phyloP scores from a whole-genome alignment of 495 filamentous ascomycete species.

The Penicillium daleae region DNA sequence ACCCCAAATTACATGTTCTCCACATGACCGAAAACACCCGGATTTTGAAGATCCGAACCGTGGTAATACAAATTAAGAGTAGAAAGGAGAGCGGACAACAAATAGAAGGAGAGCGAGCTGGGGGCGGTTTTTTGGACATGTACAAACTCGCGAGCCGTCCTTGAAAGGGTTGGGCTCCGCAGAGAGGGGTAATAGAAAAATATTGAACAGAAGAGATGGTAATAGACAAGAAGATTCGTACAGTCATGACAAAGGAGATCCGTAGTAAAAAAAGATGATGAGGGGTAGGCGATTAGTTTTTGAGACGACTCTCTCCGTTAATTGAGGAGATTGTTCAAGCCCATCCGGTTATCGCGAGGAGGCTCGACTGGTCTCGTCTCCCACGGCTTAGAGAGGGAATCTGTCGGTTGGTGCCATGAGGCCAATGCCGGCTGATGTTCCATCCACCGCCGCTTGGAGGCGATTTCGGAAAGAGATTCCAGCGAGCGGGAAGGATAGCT shows the following conservation, averaged over 20 bases:
- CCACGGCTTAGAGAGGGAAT: slow-evolving; percentile 31
- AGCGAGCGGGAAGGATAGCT: slow-evolving; percentile 30
- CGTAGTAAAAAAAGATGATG: slow-evolving; percentile 13
- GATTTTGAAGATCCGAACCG: slow-evolving; percentile 28
- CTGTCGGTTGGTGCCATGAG: slow-evolving; percentile 36
- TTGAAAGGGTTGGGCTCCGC: slow-evolving; percentile 10
- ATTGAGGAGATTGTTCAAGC: slow-evolving; percentile 45
- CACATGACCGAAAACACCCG: slow-evolving; percentile 21
- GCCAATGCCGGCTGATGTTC: slow-evolving; percentile 35
- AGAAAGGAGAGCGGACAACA: slow-evolving; percentile 44
- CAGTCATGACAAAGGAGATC: slow-evolving; percentile 22
- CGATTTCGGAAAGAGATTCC: slow-evolving; percentile 37
- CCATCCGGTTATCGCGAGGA: slow-evolving; percentile 51
- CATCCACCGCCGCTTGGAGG: slow-evolving; percentile 40
- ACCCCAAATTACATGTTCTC: slow-evolving; percentile 11
- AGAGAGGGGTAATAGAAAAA: slow-evolving; percentile 28
- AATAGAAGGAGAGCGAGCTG: slow-evolving; percentile 26
- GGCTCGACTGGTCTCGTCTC: slow-evolving; percentile 26
- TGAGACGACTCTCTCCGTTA: slow-evolving; percentile 14
- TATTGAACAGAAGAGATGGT: slow-evolving; percentile 22
- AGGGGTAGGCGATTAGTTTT: neutral
- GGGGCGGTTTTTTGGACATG: slow-evolving; percentile 32
- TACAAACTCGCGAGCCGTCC: slow-evolving; percentile 31
- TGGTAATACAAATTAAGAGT: slow-evolving; percentile 47
- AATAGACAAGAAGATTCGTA: slow-evolving; percentile 28